These are phyloP conservation scores for Neurospora pannonica DNA, from an alignment of 495 filamentous ascomycete species.

Conservation along the genomic window DNA sequence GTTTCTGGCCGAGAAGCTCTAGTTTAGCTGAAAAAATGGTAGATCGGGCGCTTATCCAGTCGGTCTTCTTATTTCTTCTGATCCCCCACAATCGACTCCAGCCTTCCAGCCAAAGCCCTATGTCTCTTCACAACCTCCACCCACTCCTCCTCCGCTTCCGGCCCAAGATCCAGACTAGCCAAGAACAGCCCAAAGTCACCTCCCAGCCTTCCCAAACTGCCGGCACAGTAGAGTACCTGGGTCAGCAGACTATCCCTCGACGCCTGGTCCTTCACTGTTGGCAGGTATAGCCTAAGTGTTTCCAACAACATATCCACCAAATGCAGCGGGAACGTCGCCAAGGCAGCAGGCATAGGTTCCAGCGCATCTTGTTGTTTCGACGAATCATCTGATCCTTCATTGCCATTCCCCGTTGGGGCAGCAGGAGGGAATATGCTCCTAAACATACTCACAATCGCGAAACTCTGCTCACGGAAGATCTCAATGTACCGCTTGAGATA, in stretches of 20 bases:
- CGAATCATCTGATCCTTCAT: not conserved
- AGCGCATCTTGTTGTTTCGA: constrained; percentile 42
- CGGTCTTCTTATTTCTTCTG: constrained; percentile 15
- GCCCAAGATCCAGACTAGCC: constrained; percentile 50
- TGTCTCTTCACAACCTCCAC: constrained; percentile 88
- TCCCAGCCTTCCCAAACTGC: constrained; percentile 82
- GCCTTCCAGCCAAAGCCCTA: constrained; percentile 69
- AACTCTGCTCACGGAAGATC: constrained; percentile 96
- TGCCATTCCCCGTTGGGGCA: not conserved
- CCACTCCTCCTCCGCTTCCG: constrained; percentile 64
- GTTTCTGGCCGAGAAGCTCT: not conserved
- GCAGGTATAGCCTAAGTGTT: constrained; percentile 70
- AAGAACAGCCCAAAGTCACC: constrained; percentile 89
- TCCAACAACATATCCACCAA: constrained; percentile 73
- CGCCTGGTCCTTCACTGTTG: constrained; percentile 70
- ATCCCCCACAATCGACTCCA: constrained; percentile 73
- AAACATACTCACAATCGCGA: constrained; percentile 88
- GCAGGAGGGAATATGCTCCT: constrained; percentile 71
- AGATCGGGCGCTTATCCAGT: not conserved
- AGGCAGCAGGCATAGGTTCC: constrained; percentile 60
- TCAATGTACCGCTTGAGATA: constrained; percentile 95
- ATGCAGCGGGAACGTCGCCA: constrained; percentile 79
- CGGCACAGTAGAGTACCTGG: constrained; percentile 91
- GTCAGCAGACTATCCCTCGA: constrained; percentile 81
- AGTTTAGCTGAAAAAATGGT: not conserved